Conservation (phyloP, 2,329 filamentous ascomycete genomes). For the Trichophyton benhamiae region DNA sequence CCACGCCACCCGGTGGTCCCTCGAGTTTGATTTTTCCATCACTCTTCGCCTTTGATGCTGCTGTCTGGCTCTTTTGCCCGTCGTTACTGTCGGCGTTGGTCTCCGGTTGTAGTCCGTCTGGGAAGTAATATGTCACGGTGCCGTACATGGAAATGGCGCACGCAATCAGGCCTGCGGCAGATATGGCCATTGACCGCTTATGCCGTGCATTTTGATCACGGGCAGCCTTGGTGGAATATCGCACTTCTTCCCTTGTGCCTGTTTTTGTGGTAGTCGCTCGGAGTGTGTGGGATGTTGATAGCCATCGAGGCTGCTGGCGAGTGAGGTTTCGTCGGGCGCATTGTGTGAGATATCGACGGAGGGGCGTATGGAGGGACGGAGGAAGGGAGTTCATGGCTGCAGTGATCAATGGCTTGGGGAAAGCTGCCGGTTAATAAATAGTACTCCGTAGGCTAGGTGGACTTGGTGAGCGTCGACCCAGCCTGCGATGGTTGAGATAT, state of each 20-base stretch:
- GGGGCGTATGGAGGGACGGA: slow-evolving; percentile 7
- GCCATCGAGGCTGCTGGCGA: slow-evolving; percentile 9
- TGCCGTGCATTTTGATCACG: slow-evolving; percentile 20
- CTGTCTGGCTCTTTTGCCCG: background rate
- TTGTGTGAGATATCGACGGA: slow-evolving; percentile 12
- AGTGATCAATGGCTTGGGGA: background rate
- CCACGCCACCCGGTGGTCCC: slow-evolving; percentile 27
- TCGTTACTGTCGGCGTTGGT: slow-evolving; percentile 5
- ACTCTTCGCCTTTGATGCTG: background rate
- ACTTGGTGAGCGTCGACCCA: background rate
- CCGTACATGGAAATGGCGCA: slow-evolving; percentile 32
- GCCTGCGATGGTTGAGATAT: too few relatives aligned
- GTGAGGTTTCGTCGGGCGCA: slow-evolving; percentile 8
- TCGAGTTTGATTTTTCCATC: slow-evolving; percentile 27
- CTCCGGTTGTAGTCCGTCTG: slow-evolving; percentile 9
- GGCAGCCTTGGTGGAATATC: slow-evolving; percentile 14
- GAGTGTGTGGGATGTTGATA: slow-evolving; percentile 21
- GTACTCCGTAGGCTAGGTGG: background rate
- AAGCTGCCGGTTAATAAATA: background rate
- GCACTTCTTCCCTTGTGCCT: slow-evolving; percentile 7
- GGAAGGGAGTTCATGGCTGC: slow-evolving; percentile 4
- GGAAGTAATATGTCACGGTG: slow-evolving; percentile 27
- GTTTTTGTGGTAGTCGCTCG: slow-evolving; percentile 21
- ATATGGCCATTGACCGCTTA: slow-evolving; percentile 23
- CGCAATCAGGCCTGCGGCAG: slow-evolving; percentile 27